These are phyloP conservation scores for Apiospora malaysiana DNA, from an alignment of 2,329 filamentous ascomycete genomes.

Conservation along the genomic window DNA sequence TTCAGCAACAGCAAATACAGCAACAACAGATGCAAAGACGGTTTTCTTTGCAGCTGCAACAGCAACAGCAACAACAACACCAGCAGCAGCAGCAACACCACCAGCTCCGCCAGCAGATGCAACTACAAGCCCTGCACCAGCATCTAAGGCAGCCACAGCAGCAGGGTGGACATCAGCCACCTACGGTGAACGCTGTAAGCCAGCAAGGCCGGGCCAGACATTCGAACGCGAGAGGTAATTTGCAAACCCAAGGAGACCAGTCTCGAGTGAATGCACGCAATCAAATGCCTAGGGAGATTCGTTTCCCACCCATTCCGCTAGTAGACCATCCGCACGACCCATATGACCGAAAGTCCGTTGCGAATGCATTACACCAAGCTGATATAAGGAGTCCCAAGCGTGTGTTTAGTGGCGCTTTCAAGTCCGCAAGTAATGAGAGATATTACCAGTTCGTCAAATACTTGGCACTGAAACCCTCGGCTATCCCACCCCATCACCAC, in stretches of 20 bases:
- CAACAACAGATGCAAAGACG: constrained; percentile 23
- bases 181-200: neutral
- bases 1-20: constrained; percentile 22
- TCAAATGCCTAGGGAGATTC: neutral
- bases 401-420: constrained; percentile 32
- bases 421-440: constrained; percentile 38
- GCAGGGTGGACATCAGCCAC: neutral
- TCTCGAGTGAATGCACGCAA: neutral
- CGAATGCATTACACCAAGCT: constrained; percentile 53
- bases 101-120: constrained; percentile 4
- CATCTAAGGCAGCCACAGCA: constrained; percentile 21
- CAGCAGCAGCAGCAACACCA: constrained; percentile 26
- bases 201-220: neutral
- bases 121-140: constrained; percentile 12
- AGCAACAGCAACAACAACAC: constrained; percentile 23
- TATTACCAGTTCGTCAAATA: constrained; percentile 64
- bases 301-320: constrained; percentile 10
- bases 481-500: constrained; percentile 41
- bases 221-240: neutral
- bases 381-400: constrained; percentile 55
- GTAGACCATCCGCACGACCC: constrained; percentile 49
- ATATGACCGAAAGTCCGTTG: constrained; percentile 48
- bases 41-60: neutral
- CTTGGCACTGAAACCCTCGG: constrained; percentile 55
- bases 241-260: neutral